phyloP scores from a whole-genome alignment of 2,329 filamentous ascomycete species.

The Coniochaeta hoffmannii region DNA sequence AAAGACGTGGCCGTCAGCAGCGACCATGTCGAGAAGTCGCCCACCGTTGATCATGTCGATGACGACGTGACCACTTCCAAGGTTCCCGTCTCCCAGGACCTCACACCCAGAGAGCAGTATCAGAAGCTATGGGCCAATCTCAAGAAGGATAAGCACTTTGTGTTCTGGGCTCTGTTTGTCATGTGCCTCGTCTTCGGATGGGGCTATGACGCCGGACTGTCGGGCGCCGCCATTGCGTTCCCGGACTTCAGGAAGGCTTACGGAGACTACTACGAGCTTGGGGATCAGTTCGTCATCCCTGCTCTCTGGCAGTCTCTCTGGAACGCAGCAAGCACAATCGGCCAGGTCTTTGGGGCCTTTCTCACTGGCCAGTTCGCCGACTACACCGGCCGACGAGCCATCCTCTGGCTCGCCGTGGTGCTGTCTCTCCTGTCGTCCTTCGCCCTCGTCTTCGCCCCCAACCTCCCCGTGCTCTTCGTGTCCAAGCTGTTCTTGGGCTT shows the following conservation, averaged over 20 bases:
- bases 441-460: slow-evolving; percentile 19
- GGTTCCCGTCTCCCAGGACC: slow-evolving; percentile 7
- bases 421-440: slow-evolving; percentile 19
- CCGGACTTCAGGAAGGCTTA: slow-evolving; percentile 25
- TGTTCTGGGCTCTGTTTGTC: slow-evolving; percentile 20
- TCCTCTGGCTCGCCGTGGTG: slow-evolving; percentile 16
- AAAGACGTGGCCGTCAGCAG: no score
- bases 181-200: slow-evolving; percentile 26
- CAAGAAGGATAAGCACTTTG: slow-evolving; percentile 19
- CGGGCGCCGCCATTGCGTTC: slow-evolving; percentile 26
- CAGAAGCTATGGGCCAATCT: slow-evolving; percentile 19
- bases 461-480: slow-evolving; percentile 18
- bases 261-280: slow-evolving; percentile 22
- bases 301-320: slow-evolving; percentile 29
- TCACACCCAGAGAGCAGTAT: slow-evolving; percentile 19
- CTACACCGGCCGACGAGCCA: slow-evolving; percentile 13
- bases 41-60: not conserved
- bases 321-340: slow-evolving; percentile 28
- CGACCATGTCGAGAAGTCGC: slow-evolving; percentile 5
- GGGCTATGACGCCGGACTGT: slow-evolving; percentile 27
- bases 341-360: slow-evolving; percentile 19
- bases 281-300: slow-evolving; percentile 23
- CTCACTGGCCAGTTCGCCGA: slow-evolving; percentile 19
- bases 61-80: not conserved
- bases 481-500: slow-evolving; percentile 20